Evolutionary conservation across 352 stramenopile species (phyloP).

Genomic region (Phytophthora foliorum): DNA sequence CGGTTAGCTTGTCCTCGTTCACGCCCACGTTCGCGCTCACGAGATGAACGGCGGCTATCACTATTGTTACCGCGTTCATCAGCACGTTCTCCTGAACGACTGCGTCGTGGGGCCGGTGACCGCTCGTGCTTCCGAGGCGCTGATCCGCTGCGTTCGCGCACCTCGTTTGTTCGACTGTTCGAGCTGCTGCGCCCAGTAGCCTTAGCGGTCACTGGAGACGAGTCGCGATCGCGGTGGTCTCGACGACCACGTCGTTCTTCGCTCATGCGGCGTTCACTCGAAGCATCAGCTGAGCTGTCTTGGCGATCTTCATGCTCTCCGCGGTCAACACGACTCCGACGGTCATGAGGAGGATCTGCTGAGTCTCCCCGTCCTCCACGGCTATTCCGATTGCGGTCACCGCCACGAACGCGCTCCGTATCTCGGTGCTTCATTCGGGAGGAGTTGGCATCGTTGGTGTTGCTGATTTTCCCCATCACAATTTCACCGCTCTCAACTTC

Average conservation of each 20-base stretch:
- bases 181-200: conserved; percentile 26
- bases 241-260: conserved; percentile 48
- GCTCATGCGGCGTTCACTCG: conserved; percentile 22
- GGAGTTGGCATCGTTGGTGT: conserved; percentile 14
- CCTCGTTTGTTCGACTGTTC: conserved; percentile 30
- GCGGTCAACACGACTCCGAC: conserved; percentile 36
- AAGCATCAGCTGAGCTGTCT: conserved; percentile 24
- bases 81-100: conserved; percentile 48
- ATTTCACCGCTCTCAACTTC: conserved; percentile 71
- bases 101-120: conserved; percentile 40
- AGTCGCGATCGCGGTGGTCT: conserved; percentile 39
- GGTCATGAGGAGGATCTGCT: conserved; percentile 29
- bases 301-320: conserved; percentile 22
- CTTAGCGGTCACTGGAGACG: conserved; percentile 26
- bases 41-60: conserved; percentile 39
- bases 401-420: conserved; percentile 24
- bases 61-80: conserved; percentile 36
- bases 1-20: conserved; percentile 36
- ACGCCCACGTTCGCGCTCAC: conserved; percentile 42
- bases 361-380: conserved; percentile 21
- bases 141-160: conserved; percentile 32
- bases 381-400: conserved; percentile 40
- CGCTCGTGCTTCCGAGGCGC: conserved; percentile 43
- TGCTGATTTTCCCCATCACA: conserved; percentile 39
- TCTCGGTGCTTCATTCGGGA: conserved; percentile 31